These are phyloP conservation scores for Microstegium vimineum DNA, from an alignment of 176 grass and related monocot genomes.

Conservation along the genomic window DNA sequence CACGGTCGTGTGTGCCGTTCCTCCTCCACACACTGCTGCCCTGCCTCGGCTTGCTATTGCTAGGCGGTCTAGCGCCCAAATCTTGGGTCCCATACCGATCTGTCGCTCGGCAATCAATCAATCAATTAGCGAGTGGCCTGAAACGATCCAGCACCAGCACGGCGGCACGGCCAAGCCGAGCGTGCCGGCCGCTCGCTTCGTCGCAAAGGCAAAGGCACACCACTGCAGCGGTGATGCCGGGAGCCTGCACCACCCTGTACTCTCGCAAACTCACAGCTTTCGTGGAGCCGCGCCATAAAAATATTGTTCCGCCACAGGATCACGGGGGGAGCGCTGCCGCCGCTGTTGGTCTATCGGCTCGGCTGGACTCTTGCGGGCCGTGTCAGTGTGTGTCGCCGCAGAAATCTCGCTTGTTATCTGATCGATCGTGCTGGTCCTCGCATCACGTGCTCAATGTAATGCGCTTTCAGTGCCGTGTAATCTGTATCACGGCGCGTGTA, in stretches of 20 bases:
- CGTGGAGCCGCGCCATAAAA: conserved; percentile 18
- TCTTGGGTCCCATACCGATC: background rate
- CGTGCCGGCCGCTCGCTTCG: conserved; percentile 24
- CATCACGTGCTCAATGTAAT: background rate
- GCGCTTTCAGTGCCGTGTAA: no score
- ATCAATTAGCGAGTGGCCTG: conserved; percentile 35
- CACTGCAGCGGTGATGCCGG: background rate
- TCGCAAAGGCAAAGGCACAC: conserved; percentile 23
- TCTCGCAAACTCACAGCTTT: conserved; percentile 14
- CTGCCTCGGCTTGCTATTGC: conserved; percentile 16
- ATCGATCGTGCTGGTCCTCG: no score
- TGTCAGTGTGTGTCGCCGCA: background rate
- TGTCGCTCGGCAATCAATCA: background rate
- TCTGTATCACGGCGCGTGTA: background rate
- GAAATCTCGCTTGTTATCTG: background rate
- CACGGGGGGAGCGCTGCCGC: background rate
- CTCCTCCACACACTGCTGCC: background rate
- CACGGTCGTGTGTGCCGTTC: background rate
- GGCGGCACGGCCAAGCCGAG: background rate
- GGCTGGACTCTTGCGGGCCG: background rate
- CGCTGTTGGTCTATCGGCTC: background rate
- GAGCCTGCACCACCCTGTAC: conserved; percentile 13
- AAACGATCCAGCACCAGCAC: conserved; percentile 8
- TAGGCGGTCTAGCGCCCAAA: background rate
- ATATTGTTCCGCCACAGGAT: background rate